Evolutionary conservation across 805 yeast species (phyloP), one percentile per base, ranked within the genome.

Genomic region (Schwanniomyces yamadae): DNA sequence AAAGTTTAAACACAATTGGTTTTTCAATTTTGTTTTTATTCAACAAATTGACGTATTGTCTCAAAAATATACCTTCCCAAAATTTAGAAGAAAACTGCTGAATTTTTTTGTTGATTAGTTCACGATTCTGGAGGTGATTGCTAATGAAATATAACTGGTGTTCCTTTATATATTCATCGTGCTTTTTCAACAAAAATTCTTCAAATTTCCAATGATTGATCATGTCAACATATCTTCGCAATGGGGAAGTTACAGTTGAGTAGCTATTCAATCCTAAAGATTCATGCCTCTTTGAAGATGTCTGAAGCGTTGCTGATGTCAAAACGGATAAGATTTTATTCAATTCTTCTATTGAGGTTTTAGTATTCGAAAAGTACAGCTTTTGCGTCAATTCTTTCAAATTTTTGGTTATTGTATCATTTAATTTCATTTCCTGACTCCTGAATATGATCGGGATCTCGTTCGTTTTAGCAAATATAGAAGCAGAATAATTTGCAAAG

Each of bases 231-330:
- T 76, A 84, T 45, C 98, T 68, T 55, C 98, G 71, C 44, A 93
- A 65, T 2, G 99, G 98, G 0, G 97, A 89, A 0, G 98, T 90
- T 6, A 85, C 82, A 13, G 87, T 84, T 4, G 83, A 69, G 50
- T 90, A 88, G 5, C 63, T 54, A 0, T 60, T 55, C 6, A 85
- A 59, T 3, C 90, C 95, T 18, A 88, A 59, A 44, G 84, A 76
- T 15, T 69, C 64, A 59, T 89, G 96, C 1, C 49, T 52, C 0
- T 48, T 43, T 0, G 84, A 75, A 1, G 39, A 32, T 0, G 73
- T 56, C 2, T 78, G 63, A 29, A 75, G 69, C 23, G 63, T 66
- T 3, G 91, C 82, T 13, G 78, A 64, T 2, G 75, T 71, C 48
- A 80, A 54, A 22, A 75, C 66, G 5, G 75, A 60, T 10, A 73